These are phyloP conservation scores for Phascolomyces articulosus DNA, from an alignment of 371 early-diverging fungal species.

Conservation along the genomic window DNA sequence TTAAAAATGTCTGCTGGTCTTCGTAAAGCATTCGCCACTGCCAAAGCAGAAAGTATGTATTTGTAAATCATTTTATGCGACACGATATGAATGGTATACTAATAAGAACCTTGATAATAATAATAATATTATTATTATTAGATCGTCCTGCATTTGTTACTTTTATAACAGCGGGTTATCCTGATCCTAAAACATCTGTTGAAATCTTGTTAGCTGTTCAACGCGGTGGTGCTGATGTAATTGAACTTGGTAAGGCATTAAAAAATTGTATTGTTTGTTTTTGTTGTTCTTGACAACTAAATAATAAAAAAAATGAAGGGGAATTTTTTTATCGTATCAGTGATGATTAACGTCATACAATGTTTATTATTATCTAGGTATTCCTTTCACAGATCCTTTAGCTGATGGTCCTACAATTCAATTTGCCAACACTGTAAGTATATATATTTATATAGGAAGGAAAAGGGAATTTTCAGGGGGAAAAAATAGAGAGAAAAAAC, in stretches of 20 bases:
- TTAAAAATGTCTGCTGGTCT: slow-evolving; percentile 47
- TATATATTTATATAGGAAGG: neutral
- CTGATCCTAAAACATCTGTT: slow-evolving; percentile 75
- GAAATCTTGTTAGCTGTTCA: slow-evolving; percentile 86
- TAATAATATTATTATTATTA: too few relatives aligned
- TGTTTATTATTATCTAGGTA: slow-evolving; percentile 46
- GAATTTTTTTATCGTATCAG: too few relatives aligned
- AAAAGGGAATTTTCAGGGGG: neutral
- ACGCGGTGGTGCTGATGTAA: slow-evolving; percentile 93
- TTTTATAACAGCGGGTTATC: slow-evolving; percentile 94
- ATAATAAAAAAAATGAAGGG: too few relatives aligned
- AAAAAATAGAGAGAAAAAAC: neutral
- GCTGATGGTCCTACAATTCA: slow-evolving; percentile 98
- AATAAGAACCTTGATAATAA: too few relatives aligned
- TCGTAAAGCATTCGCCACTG: slow-evolving; percentile 42
- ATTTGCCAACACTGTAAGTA: slow-evolving; percentile 79
- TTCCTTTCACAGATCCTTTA: slow-evolving; percentile 97
- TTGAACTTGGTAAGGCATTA: slow-evolving; percentile 83
- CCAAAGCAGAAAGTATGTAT: slow-evolving; percentile 47
- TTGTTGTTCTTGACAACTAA: neutral
- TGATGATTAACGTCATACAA: too few relatives aligned
- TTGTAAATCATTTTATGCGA: too few relatives aligned
- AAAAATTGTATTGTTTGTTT: neutral
- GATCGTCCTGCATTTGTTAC: slow-evolving; percentile 91
- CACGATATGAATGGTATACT: too few relatives aligned